Evolutionary conservation across 2,329 filamentous ascomycete genomes (phyloP).

Genomic region (Fusarium lyarnte): DNA sequence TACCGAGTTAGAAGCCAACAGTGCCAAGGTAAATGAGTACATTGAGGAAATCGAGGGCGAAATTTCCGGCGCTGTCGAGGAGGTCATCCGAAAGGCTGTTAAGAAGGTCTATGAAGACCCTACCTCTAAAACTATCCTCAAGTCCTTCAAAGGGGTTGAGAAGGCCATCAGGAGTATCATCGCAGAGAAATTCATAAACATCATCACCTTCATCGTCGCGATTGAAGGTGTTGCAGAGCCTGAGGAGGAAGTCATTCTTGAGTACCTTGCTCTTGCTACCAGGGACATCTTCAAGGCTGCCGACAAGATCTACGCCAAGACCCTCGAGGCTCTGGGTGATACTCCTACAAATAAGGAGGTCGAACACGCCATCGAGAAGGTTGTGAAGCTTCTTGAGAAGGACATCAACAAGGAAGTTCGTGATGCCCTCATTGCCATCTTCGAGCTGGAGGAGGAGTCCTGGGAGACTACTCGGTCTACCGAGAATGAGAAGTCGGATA

Average conservation of each 20-base stretch:
- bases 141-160: constrained; percentile 7
- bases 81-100: constrained; percentile 1
- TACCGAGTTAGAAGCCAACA: constrained; percentile 2
- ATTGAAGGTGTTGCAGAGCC: constrained; percentile 4
- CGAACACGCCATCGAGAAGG: background rate
- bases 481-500: background rate
- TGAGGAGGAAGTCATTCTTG: background rate
- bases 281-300: background rate
- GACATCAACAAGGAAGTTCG: constrained; percentile 15
- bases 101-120: background rate
- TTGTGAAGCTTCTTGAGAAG: constrained; percentile 12
- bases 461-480: background rate
- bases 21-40: constrained; percentile 9
- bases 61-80: background rate
- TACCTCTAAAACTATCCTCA: background rate
- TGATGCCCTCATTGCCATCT: constrained; percentile 16
- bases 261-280: background rate
- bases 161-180: constrained; percentile 4
- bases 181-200: constrained; percentile 6
- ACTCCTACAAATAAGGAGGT: background rate
- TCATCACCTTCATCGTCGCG: background rate
- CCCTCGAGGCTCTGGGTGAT: constrained; percentile 2
- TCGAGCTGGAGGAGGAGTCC: constrained; percentile 1
- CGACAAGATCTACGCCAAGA: constrained; percentile 7
- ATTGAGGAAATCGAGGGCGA: constrained; percentile 3